Percentiles rank a stretch among this genome's conserved stretches.
phyloP scores from a whole-genome alignment of 169 alveolate genomes.

The Theileria orientalis region DNA sequence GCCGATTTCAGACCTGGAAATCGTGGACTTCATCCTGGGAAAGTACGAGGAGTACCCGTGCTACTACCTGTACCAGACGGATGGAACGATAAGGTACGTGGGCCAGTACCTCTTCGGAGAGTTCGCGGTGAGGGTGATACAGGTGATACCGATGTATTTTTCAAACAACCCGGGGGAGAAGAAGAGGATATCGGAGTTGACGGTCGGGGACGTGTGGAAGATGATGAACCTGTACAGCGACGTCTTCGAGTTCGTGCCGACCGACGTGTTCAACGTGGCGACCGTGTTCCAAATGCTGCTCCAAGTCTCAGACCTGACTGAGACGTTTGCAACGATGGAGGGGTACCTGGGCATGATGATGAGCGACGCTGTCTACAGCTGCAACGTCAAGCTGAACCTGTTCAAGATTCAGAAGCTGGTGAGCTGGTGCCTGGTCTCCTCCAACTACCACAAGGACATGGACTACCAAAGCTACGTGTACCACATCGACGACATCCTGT shows the following conservation, averaged over 20 bases:
- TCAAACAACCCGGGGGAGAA: not conserved
- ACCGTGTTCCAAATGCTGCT: constrained; percentile 20
- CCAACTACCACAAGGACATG: not conserved
- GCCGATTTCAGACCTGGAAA: constrained; percentile 29
- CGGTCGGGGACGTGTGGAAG: constrained; percentile 11
- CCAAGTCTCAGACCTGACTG: constrained; percentile 3
- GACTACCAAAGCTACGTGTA: not conserved
- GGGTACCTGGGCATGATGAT: constrained; percentile 1
- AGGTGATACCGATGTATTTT: constrained; percentile 12
- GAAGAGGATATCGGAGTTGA: not conserved
- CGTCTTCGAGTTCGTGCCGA: constrained; percentile 18
- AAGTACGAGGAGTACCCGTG: constrained; percentile 1
- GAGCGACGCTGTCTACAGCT: not conserved
- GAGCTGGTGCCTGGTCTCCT: constrained; percentile 8
- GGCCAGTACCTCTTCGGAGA: constrained; percentile 11
- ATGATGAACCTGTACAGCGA: constrained; percentile 2
- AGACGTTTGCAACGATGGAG: constrained; percentile 12
- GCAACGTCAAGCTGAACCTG: constrained; percentile 15
- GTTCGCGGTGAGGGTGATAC: constrained; percentile 7
- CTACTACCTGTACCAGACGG: constrained; percentile 3
- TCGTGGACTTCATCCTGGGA: constrained; percentile 13
- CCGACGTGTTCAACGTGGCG: not conserved
- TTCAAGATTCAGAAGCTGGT: constrained; percentile 30
- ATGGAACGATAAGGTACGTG: not conserved
- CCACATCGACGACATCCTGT: constrained; percentile 23